phyloP scores from a whole-genome alignment of 306 rosid species.

The Cotoneaster glaucophyllus region DNA sequence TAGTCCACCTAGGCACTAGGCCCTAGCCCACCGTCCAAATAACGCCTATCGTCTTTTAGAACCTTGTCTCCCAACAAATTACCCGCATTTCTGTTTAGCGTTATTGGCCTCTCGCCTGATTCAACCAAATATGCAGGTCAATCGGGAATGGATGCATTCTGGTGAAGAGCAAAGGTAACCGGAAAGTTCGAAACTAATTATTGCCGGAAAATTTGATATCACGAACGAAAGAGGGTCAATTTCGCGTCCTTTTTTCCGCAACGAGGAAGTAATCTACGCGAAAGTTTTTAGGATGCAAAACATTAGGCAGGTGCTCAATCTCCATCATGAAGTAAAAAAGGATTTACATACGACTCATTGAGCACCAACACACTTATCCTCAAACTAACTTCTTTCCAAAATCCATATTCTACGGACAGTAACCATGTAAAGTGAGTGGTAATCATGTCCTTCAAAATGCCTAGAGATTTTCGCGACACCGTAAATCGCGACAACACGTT shows the following conservation, averaged over 20 bases:
- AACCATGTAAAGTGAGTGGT: background rate
- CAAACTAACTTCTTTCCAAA: background rate
- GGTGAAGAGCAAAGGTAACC: background rate
- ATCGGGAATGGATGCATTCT: background rate
- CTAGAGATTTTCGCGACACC: background rate
- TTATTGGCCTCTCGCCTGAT: too few relatives aligned
- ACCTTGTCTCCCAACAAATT: too few relatives aligned
- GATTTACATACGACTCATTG: background rate
- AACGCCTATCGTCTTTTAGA: too few relatives aligned
- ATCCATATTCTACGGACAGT: background rate
- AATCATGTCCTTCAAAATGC: background rate
- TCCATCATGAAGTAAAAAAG: background rate
- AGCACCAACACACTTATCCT: background rate
- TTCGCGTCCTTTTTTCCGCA: background rate
- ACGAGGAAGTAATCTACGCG: background rate
- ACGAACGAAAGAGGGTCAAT: background rate
- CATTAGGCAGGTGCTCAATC: background rate
- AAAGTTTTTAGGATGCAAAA: background rate
- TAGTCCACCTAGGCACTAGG: too few relatives aligned
- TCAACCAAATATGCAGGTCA: too few relatives aligned
- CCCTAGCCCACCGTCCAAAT: fast-evolving
- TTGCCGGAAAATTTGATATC: background rate
- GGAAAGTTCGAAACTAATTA: background rate
- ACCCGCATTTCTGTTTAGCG: too few relatives aligned
- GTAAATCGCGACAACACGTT: background rate